phyloP scores from a whole-genome alignment of 768 basidiomycete genomes.

The Mycena metata region DNA sequence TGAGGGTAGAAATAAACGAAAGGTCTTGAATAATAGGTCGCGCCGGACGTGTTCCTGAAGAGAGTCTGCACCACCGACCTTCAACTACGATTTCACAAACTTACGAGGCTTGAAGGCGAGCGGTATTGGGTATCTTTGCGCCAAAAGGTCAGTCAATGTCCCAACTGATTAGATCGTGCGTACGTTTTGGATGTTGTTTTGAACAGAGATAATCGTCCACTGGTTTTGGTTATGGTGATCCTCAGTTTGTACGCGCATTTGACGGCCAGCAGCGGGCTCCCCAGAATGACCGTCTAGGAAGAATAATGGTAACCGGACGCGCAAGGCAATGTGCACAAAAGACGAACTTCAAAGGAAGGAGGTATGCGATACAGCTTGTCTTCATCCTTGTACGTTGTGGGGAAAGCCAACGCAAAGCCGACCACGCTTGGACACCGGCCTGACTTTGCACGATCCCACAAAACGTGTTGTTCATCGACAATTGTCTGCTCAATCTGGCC shows the following conservation, averaged over 20 bases:
- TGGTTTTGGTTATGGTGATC: slow-evolving; percentile 46
- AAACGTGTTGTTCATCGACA: slow-evolving; percentile 44
- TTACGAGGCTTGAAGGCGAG: slow-evolving; percentile 34
- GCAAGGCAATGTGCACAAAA: background rate
- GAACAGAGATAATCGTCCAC: slow-evolving; percentile 20
- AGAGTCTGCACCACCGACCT: background rate
- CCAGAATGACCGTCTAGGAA: slow-evolving; percentile 26
- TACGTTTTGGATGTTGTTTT: slow-evolving; percentile 51
- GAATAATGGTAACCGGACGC: background rate
- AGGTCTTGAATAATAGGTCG: slow-evolving; percentile 29
- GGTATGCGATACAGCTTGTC: slow-evolving; percentile 50
- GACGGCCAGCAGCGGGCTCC: slow-evolving; percentile 44
- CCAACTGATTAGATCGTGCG: background rate
- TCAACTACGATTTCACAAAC: background rate
- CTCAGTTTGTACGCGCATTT: slow-evolving; percentile 51
- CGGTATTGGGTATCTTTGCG: slow-evolving; percentile 20
- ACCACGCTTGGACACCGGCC: slow-evolving; percentile 54
- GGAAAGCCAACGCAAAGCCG: slow-evolving; percentile 54
- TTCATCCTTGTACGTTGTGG: slow-evolving; percentile 47
- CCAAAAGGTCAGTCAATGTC: slow-evolving; percentile 12
- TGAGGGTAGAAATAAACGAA: slow-evolving; percentile 49
- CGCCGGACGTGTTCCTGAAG: slow-evolving; percentile 36
- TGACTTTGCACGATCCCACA: slow-evolving; percentile 48
- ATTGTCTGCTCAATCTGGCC: slow-evolving; percentile 47
- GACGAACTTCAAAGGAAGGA: slow-evolving; percentile 52